Evolutionary conservation across 140 eudicot genomes (phyloP).

Genomic region (Cichorium intybus): DNA sequence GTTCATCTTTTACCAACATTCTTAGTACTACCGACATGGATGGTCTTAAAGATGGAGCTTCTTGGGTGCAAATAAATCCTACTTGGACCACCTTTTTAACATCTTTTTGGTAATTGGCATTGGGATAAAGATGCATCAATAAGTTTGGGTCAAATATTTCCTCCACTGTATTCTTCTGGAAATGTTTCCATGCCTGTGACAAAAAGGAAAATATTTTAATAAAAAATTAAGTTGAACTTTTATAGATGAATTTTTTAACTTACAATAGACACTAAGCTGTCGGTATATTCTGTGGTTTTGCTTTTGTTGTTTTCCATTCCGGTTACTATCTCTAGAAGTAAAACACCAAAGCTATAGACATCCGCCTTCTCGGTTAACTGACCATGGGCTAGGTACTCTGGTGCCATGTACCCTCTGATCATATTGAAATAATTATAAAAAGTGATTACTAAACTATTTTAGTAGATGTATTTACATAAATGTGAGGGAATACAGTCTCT

Average conservation of each 20-base stretch:
- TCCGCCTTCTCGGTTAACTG: slow-evolving; percentile 85
- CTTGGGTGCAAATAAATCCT: slow-evolving; percentile 90
- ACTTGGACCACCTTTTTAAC: slow-evolving; percentile 60
- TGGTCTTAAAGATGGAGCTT: slow-evolving; percentile 68
- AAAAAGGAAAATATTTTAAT: neutral
- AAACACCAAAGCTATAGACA: slow-evolving; percentile 84
- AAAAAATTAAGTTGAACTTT: neutral
- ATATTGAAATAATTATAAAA: neutral
- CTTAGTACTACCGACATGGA: slow-evolving; percentile 58
- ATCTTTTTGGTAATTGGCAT: slow-evolving; percentile 33
- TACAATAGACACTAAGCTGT: slow-evolving; percentile 63
- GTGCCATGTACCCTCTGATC: slow-evolving; percentile 88
- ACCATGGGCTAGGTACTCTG: slow-evolving; percentile 90
- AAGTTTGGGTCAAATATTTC: slow-evolving; percentile 78
- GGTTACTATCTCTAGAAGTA: slow-evolving; percentile 70
- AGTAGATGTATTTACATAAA: neutral
- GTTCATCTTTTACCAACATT: slow-evolving; percentile 60
- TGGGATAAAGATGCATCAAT: slow-evolving; percentile 42
- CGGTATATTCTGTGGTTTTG: slow-evolving; percentile 54
- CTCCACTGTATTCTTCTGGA: slow-evolving; percentile 52
- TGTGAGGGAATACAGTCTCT: neutral
- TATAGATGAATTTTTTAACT: slow-evolving; percentile 13
- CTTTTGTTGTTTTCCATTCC: slow-evolving; percentile 73
- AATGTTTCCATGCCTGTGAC: slow-evolving; percentile 81
- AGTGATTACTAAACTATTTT: neutral